phyloP scores from a whole-genome alignment of 2,329 filamentous ascomycete species.

The Xylaria digitata region DNA sequence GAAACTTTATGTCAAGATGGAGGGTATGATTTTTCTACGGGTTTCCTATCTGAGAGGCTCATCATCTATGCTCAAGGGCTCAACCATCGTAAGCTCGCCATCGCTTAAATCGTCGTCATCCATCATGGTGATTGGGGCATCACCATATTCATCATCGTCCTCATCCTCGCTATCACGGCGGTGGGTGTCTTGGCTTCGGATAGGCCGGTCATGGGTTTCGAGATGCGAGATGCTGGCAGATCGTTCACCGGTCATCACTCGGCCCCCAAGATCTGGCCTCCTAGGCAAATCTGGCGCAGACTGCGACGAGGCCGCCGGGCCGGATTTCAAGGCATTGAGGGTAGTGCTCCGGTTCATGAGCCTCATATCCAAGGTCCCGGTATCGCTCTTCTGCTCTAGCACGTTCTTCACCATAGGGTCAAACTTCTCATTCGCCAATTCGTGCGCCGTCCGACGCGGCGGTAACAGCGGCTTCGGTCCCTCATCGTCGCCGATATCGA shows the following conservation, averaged over 20 bases:
- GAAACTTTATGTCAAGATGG: not conserved
- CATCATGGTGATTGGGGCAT: conserved; percentile 53
- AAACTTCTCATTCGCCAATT: conserved; percentile 47
- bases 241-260: not conserved
- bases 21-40: conserved; percentile 5
- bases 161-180: conserved; percentile 40
- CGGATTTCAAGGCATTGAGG: conserved; percentile 1
- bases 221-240: not conserved
- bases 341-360: conserved; percentile 21
- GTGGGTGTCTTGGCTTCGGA: not conserved
- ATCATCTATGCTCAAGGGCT: conserved; percentile 39
- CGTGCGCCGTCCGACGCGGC: conserved; percentile 36
- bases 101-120: conserved; percentile 51
- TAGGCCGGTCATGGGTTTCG: not conserved
- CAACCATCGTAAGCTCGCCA: conserved; percentile 46
- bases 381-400: conserved; percentile 44
- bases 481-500: conserved; percentile 56
- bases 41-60: not conserved
- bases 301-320: conserved; percentile 5
- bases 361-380: conserved; percentile 36
- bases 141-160: conserved; percentile 51
- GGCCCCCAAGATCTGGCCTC: not conserved
- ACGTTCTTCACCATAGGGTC: conserved; percentile 45
- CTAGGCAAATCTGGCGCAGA: not conserved
- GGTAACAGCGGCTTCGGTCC: conserved; percentile 30